A percentile compares a stretch with the other conserved stretches of the same genome.
These are phyloP conservation scores for Protomyces pachydermus DNA, from an alignment of 1,139 yeast species.

Conservation along the genomic window DNA sequence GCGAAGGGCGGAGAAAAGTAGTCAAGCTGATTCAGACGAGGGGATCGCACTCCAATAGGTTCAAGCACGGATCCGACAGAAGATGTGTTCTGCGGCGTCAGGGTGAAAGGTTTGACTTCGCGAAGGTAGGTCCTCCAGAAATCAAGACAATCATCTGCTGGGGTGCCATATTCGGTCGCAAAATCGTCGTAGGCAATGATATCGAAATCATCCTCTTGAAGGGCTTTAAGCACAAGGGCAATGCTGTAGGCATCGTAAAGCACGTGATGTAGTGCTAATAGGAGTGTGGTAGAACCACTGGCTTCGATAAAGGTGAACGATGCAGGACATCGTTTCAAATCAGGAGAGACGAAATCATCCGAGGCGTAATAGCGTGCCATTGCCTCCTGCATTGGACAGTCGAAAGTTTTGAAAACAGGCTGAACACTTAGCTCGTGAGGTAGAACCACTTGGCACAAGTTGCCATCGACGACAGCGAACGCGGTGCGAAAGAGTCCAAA, in stretches of 20 bases:
- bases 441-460: constrained; percentile 30
- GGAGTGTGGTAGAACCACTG: constrained; percentile 1
- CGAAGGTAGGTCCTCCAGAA: constrained; percentile 12
- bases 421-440: not conserved
- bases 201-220: constrained; percentile 11
- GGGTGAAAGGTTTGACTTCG: not conserved
- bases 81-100: not conserved
- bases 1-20: not conserved
- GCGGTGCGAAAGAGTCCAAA: constrained; percentile 32
- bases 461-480: constrained; percentile 24
- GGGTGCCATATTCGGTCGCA: not conserved
- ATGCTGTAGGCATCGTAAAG: constrained; percentile 35
- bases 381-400: constrained; percentile 1
- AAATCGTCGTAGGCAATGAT: constrained; percentile 12
- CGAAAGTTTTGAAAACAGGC: not conserved
- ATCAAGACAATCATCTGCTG: not conserved
- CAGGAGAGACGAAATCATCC: constrained; percentile 13
- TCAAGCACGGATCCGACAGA: not conserved
- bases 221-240: constrained; percentile 20
- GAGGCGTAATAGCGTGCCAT: constrained; percentile 10
- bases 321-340: constrained; percentile 2
- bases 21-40: not conserved
- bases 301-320: not conserved
- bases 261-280: constrained; percentile 34
- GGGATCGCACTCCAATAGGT: not conserved